phyloP scores from a whole-genome alignment of 2,329 filamentous ascomycete genomes.

The Stromatinia cepivora region DNA sequence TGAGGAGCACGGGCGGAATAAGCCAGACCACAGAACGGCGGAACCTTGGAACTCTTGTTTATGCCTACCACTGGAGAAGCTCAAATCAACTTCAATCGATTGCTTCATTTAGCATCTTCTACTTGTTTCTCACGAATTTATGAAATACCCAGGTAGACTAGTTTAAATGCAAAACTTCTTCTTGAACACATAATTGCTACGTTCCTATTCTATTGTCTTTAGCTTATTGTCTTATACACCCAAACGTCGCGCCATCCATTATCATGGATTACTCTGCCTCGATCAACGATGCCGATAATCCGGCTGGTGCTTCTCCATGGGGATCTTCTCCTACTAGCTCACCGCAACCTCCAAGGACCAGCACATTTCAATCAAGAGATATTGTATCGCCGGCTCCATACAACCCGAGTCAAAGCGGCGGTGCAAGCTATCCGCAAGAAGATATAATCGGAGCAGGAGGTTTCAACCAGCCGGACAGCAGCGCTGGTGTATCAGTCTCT shows the following conservation, averaged over 20 bases:
- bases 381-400: slow-evolving; percentile 37
- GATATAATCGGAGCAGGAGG: slow-evolving; percentile 33
- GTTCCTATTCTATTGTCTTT: slow-evolving; percentile 13
- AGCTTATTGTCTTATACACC: slow-evolving; percentile 23
- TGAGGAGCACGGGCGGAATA: not conserved
- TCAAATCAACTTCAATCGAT: slow-evolving; percentile 15
- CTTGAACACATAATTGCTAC: slow-evolving; percentile 20
- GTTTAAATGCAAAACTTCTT: not conserved
- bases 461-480: slow-evolving; percentile 36
- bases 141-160: slow-evolving; percentile 15
- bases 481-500: slow-evolving; percentile 33
- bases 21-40: slow-evolving; percentile 7
- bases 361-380: slow-evolving; percentile 35
- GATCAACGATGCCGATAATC: slow-evolving; percentile 57
- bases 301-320: slow-evolving; percentile 63
- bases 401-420: slow-evolving; percentile 28
- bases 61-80: slow-evolving; percentile 16
- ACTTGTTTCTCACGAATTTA: slow-evolving; percentile 16
- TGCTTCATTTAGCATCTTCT: slow-evolving; percentile 4
- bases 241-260: slow-evolving; percentile 18
- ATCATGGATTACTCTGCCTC: slow-evolving; percentile 67
- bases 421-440: slow-evolving; percentile 35
- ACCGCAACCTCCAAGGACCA: slow-evolving; percentile 37
- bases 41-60: slow-evolving; percentile 13
- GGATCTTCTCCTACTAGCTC: slow-evolving; percentile 42